These are phyloP conservation scores for Xylaria bambusicola DNA, from an alignment of 495 filamentous ascomycete species.

Conservation along the genomic window DNA sequence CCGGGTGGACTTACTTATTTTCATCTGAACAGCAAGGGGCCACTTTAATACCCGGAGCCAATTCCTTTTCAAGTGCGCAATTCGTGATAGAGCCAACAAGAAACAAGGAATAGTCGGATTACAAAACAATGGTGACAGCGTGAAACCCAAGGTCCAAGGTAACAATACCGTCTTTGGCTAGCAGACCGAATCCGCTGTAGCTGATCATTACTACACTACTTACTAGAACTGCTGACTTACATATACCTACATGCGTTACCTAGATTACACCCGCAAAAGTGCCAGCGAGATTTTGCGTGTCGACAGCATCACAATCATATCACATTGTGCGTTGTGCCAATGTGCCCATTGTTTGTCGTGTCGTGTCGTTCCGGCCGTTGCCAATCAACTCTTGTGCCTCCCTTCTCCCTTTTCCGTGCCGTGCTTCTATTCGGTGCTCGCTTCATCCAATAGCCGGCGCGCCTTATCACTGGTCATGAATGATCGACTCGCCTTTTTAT, in stretches of 20 bases:
- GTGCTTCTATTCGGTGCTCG: conserved; percentile 6
- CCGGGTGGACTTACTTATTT: neutral
- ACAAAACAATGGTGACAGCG: neutral
- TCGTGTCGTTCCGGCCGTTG: conserved; percentile 15
- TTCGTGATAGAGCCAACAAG: conserved; percentile 8
- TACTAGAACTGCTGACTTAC: no score
- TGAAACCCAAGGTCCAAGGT: conserved; percentile 11
- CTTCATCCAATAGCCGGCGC: conserved; percentile 4
- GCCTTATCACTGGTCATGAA: conserved; percentile 6
- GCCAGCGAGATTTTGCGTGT: no score
- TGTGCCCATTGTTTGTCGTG: conserved; percentile 8
- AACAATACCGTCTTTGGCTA: neutral
- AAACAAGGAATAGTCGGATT: neutral
- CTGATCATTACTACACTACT: no score
- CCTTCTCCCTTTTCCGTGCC: conserved; percentile 5
- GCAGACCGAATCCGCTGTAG: neutral
- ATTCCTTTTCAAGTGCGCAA: conserved; percentile 4
- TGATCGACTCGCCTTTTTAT: conserved; percentile 11
- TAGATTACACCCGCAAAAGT: no score
- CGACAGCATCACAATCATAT: no score
- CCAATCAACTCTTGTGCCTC: conserved; percentile 12
- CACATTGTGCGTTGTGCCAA: neutral
- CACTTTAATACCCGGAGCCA: conserved; percentile 5
- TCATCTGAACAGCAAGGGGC: conserved; percentile 13
- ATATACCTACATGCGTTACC: no score